phyloP scores from a whole-genome alignment of 129 eudicot species.

The Lonicera japonica region DNA sequence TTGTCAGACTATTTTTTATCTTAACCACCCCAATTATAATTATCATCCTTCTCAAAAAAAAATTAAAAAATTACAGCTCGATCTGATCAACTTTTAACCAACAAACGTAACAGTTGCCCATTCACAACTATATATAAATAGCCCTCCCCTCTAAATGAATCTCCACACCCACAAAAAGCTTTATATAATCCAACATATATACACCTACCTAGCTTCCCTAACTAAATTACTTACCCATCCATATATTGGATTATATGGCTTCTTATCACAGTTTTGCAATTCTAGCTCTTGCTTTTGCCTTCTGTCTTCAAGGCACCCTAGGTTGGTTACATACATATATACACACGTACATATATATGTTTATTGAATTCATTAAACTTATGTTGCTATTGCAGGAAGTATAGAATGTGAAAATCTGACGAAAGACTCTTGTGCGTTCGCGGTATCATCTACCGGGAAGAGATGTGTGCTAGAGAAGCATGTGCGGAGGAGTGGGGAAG shows the following conservation, averaged over 20 bases:
- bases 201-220: not conserved
- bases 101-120: too few relatives aligned
- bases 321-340: slow-evolving; percentile 14
- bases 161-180: slow-evolving; percentile 2
- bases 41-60: too few relatives aligned
- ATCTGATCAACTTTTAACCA: too few relatives aligned
- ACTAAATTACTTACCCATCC: not conserved
- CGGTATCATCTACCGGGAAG: slow-evolving; percentile 70
- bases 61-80: too few relatives aligned
- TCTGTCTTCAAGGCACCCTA: slow-evolving; percentile 32
- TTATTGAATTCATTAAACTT: too few relatives aligned
- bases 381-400: slow-evolving; percentile 26
- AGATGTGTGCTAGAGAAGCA: slow-evolving; percentile 82
- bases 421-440: slow-evolving; percentile 73
- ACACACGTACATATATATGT: too few relatives aligned
- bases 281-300: slow-evolving; percentile 22
- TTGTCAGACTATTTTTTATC: too few relatives aligned
- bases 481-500: slow-evolving; percentile 46
- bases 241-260: too few relatives aligned
- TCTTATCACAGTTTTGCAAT: slow-evolving; percentile 20
- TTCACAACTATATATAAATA: not conserved
- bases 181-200: too few relatives aligned
- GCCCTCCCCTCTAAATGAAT: not conserved
- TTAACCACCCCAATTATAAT: too few relatives aligned
- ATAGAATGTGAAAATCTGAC: slow-evolving; percentile 62